Evolutionary conservation across 768 basidiomycete genomes (phyloP).

Genomic region (Russula griseocarnosa): DNA sequence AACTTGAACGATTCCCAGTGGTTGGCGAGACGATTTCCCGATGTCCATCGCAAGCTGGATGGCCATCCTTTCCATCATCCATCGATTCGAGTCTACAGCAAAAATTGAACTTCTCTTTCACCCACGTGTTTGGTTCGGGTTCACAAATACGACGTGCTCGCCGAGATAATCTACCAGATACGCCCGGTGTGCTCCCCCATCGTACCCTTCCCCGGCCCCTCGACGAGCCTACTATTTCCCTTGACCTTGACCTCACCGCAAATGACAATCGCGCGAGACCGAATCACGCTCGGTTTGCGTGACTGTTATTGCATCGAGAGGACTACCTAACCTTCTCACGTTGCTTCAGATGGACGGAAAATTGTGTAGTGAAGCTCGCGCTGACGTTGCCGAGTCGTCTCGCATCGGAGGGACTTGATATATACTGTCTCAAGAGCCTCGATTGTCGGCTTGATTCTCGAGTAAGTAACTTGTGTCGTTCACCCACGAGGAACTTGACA

Average conservation of each 20-base stretch:
- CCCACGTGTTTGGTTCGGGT: conserved; percentile 1
- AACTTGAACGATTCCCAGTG: too few relatives aligned
- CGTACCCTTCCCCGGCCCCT: neutral
- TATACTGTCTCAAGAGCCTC: conserved; percentile 42
- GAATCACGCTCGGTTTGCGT: conserved; percentile 13
- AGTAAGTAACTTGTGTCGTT: conserved; percentile 33
- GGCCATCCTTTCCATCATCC: conserved; percentile 8
- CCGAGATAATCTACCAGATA: too few relatives aligned
- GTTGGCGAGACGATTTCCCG: conserved; percentile 2
- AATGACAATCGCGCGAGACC: conserved; percentile 5
- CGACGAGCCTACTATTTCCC: neutral
- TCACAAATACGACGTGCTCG: neutral
- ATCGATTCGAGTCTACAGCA: conserved; percentile 4
- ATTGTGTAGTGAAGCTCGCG: conserved; percentile 39
- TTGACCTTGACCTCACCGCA: neutral
- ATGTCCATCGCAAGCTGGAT: neutral
- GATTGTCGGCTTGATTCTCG: conserved; percentile 15
- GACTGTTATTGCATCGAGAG: neutral
- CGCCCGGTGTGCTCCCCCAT: conserved; percentile 1
- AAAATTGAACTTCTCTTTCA: neutral
- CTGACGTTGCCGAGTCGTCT: conserved; percentile 39
- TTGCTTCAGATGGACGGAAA: conserved; percentile 39
- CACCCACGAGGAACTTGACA: neutral
- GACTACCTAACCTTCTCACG: neutral
- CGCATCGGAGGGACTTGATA: conserved; percentile 40